Evolutionary conservation across 352 stramenopile species (phyloP).

Genomic region (Lagenidium giganteum): DNA sequence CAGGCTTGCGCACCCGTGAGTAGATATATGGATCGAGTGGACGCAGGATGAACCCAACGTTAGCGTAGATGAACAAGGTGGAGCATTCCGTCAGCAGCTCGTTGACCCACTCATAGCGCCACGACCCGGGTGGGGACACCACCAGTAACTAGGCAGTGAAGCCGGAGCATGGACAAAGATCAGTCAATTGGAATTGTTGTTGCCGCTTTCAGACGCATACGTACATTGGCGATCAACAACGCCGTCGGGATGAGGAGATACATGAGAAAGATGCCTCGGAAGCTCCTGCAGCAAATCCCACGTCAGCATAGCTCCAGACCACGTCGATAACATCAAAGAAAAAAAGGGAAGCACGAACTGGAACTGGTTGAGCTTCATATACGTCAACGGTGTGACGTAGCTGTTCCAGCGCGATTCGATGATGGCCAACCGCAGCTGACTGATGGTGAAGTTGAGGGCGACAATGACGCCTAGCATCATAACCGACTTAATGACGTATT

Average conservation of each 20-base stretch:
- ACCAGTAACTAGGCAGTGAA: constrained; percentile 32
- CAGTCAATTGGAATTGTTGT: not conserved
- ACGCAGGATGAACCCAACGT: constrained; percentile 33
- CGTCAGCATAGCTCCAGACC: not conserved
- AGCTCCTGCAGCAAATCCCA: constrained; percentile 25
- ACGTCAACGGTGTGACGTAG: constrained; percentile 46
- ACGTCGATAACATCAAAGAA: not conserved
- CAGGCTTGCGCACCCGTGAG: constrained; percentile 25
- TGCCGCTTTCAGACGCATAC: not conserved
- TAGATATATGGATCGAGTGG: constrained; percentile 52
- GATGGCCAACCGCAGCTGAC: constrained; percentile 35
- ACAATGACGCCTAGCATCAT: constrained; percentile 62
- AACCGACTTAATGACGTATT: constrained; percentile 62
- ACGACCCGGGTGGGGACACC: constrained; percentile 43
- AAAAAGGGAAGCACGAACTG: constrained; percentile 22
- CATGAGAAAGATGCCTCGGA: constrained; percentile 48
- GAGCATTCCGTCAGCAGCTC: constrained; percentile 36
- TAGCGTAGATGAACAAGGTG: constrained; percentile 38
- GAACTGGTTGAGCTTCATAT: constrained; percentile 74
- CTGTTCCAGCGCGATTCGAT: constrained; percentile 55
- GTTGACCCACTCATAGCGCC: constrained; percentile 61
- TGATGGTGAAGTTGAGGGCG: constrained; percentile 65
- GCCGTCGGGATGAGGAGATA: constrained; percentile 54
- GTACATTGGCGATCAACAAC: constrained; percentile 51
- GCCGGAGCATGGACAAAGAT: not conserved